Base-by-base conservation (phyloP, 1,139 yeast genomes). In the Hyphopichia pseudoburtonii region DNA sequence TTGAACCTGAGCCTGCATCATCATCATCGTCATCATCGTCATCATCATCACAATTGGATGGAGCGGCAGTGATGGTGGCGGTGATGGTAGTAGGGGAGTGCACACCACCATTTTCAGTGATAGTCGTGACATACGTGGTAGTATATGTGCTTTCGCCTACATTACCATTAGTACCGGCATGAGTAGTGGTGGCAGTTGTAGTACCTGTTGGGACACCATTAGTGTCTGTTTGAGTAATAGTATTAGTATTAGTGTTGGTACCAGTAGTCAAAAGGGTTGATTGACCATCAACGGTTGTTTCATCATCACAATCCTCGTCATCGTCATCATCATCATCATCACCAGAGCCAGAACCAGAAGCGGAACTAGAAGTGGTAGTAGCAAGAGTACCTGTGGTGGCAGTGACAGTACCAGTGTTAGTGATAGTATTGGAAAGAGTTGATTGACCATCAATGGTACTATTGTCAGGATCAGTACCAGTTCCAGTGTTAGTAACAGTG, bases 241-340 rank as follows among this genome's bases (percentile, higher is more conserved):
- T 10, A 23, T 11, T 23, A 28, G 31, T 28, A 28, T 10, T n/a
- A 17, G 19, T 17, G 22, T 12, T 28, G 19, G 17, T 19, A 12
- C n/a, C 22, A 28, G 32, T 30, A 21, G 24, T 12, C 4, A 12
- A 17, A n/a, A 32, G 12, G 28, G 36, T 11, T 5, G 24, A 7
- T 8, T 8, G 30, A 14, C 8, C 25, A 21, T 28, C 26, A 15
- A 19, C 30, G 12, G 26, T 23, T 5, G 26, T 23, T 5, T 5
- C n/a, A 5, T 6, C n/a, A 5, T 33, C 47, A 33, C 44, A 40
- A 17, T 39, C 39, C 7, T 41, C 43, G 7, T 37, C 45, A 33
- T 41, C 46, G 32, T 34, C 49, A 17, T 48, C 43, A 23, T 35
- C 40, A 12, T 35, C 35, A n/a, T 41, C 42, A 25, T 30, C 37